Evolutionary conservation across 1,139 yeast species (phyloP).

Genomic region (Hyphopichia fennica): DNA sequence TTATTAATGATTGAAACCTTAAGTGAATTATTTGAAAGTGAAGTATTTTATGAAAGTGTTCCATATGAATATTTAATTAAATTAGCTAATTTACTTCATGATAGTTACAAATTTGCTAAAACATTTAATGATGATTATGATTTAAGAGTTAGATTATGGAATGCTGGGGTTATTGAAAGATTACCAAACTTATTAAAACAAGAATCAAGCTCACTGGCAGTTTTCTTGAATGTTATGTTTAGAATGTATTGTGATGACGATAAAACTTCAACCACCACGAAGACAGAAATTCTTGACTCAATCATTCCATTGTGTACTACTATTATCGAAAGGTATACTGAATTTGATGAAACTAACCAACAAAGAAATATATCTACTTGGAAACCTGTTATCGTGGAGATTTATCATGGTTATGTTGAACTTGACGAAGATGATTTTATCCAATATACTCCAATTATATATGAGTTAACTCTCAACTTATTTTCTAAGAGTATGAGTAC

Average conservation of each 20-base stretch:
- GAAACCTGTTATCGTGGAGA: slow-evolving; percentile 90
- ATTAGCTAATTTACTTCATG: slow-evolving; percentile 59
- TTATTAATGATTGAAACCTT: slow-evolving; percentile 83
- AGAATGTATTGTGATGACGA: slow-evolving; percentile 74
- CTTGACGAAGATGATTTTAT: slow-evolving; percentile 76
- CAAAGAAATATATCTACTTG: slow-evolving; percentile 80
- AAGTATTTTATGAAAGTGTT: slow-evolving; percentile 63
- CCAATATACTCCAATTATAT: slow-evolving; percentile 63
- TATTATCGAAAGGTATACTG: slow-evolving; percentile 68
- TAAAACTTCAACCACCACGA: slow-evolving; percentile 35
- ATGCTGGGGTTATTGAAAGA: slow-evolving; percentile 89
- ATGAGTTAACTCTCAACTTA: slow-evolving; percentile 63
- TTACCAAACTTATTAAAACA: slow-evolving; percentile 89
- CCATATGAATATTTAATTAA: slow-evolving; percentile 65
- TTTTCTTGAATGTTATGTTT: slow-evolving; percentile 78
- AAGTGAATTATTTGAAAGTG: slow-evolving; percentile 75
- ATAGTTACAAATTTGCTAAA: slow-evolving; percentile 79
- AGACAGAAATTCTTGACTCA: slow-evolving; percentile 46
- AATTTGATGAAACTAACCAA: slow-evolving; percentile 72
- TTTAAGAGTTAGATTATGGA: slow-evolving; percentile 81
- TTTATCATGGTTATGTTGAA: slow-evolving; percentile 76
- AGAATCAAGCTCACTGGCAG: slow-evolving; percentile 89
- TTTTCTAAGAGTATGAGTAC: slow-evolving; percentile 68
- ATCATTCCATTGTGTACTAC: slow-evolving; percentile 72
- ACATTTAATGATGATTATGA: slow-evolving; percentile 88